A percentile compares a stretch with the other conserved stretches of the same genome.
phyloP scores from a whole-genome alignment of 805 yeast genomes.

The Saccharomycopsis fodiens region DNA sequence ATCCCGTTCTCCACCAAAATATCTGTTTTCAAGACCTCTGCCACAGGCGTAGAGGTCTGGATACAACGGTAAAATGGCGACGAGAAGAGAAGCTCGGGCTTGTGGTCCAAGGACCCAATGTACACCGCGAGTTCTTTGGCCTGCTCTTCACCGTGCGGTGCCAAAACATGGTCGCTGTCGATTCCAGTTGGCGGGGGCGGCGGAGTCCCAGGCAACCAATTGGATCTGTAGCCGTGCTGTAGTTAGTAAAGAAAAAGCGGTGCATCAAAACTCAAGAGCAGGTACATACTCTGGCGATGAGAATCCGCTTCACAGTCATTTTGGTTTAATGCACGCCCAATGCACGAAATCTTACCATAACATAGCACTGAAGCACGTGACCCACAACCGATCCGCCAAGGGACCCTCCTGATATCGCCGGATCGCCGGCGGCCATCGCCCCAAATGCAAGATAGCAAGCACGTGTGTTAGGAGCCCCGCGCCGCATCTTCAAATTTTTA shows the following conservation, averaged over 20 bases:
- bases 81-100: conserved; percentile 63
- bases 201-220: conserved; percentile 53
- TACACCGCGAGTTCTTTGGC: conserved; percentile 70
- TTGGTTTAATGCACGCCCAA: no score
- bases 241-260: neutral
- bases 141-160: conserved; percentile 83
- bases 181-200: conserved; percentile 83
- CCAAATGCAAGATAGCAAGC: no score
- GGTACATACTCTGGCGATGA: neutral
- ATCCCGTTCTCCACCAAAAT: conserved; percentile 73
- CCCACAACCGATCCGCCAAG: no score
- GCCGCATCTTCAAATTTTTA: neutral
- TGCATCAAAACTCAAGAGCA: neutral
- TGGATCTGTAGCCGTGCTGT: conserved; percentile 80
- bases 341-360: no score
- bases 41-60: conserved; percentile 69
- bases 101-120: conserved; percentile 33
- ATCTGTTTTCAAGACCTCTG: conserved; percentile 48
- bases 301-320: neutral
- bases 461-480: no score
- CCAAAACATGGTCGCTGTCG: conserved; percentile 81
- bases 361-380: no score
- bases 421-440: no score
- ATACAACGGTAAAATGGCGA: conserved; percentile 90
- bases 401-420: no score